A percentile compares a stretch with the other conserved stretches of the same genome.
These are phyloP conservation scores for Oxytropis ochrocephala DNA, from an alignment of 306 rosid genomes.

Conservation along the genomic window DNA sequence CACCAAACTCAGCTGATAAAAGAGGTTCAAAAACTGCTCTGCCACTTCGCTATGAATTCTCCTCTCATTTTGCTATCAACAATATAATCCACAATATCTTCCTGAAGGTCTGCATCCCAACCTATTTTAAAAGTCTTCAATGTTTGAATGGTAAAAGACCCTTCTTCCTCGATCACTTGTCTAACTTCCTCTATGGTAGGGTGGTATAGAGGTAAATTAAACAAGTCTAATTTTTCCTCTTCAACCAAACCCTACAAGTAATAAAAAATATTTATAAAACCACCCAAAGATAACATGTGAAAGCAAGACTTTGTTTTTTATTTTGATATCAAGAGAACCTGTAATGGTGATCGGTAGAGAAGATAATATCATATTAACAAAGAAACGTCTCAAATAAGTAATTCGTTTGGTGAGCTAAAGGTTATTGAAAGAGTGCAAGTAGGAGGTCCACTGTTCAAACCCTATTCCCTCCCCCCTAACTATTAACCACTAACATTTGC, in stretches of 20 bases:
- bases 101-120: slow-evolving; percentile 26
- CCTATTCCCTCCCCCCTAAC: too few relatives aligned
- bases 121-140: slow-evolving; percentile 3
- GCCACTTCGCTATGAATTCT: slow-evolving; percentile 15
- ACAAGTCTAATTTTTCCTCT: slow-evolving; percentile 26
- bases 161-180: slow-evolving; percentile 14
- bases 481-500: too few relatives aligned
- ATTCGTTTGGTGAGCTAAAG: too few relatives aligned
- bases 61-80: slow-evolving; percentile 12
- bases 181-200: slow-evolving; percentile 30
- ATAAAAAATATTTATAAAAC: neutral
- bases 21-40: slow-evolving; percentile 42
- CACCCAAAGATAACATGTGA: neutral
- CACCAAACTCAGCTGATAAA: slow-evolving; percentile 25
- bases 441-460: too few relatives aligned
- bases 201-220: slow-evolving; percentile 30
- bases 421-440: too few relatives aligned
- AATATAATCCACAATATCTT: neutral
- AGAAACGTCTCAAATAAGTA: too few relatives aligned
- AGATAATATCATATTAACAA: neutral
- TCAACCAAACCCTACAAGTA: slow-evolving; percentile 25
- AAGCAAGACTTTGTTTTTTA: neutral
- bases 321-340: too few relatives aligned
- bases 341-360: too few relatives aligned
- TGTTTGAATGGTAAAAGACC: neutral